phyloP scores from a whole-genome alignment of 2,329 filamentous ascomycete genomes.

The Dothideomycetes sp. region DNA sequence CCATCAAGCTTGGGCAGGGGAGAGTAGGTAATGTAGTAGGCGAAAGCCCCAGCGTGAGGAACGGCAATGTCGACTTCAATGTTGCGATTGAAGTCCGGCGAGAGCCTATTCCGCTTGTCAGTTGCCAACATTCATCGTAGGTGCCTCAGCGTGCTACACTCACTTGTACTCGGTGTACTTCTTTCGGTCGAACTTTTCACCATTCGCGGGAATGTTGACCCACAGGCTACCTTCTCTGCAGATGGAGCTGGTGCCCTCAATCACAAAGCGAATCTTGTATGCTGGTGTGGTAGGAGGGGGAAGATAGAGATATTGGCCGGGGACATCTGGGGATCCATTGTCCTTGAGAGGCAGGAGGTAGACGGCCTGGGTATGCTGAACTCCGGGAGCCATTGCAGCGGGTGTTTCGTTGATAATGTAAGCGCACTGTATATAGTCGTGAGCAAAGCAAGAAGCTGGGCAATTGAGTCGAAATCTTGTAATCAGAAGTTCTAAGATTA shows the following conservation, averaged over 20 bases:
- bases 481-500: too few species aligned
- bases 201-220: slow-evolving; percentile 84
- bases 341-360: slow-evolving; percentile 88
- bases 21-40: slow-evolving; percentile 87
- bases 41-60: slow-evolving; percentile 72
- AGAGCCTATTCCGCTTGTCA: slow-evolving; percentile 47
- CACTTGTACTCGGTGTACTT: slow-evolving; percentile 85
- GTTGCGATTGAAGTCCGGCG: slow-evolving; percentile 84
- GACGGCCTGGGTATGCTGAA: slow-evolving; percentile 36
- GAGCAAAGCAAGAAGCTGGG: too few species aligned
- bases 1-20: slow-evolving; percentile 68
- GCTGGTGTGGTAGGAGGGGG: slow-evolving; percentile 62
- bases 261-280: slow-evolving; percentile 75
- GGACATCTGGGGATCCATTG: slow-evolving; percentile 79
- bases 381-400: slow-evolving; percentile 22
- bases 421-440: too few species aligned
- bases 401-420: background rate
- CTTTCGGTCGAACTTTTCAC: slow-evolving; percentile 63
- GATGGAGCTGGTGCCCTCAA: slow-evolving; percentile 91
- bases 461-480: too few species aligned
- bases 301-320: slow-evolving; percentile 85
- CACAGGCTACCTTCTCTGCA: slow-evolving; percentile 89
- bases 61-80: slow-evolving; percentile 86
- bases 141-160: too few species aligned
- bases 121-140: background rate